Evolutionary conservation across 139 green algal genomes (phyloP).

Genomic region (Chloropicon primus): DNA sequence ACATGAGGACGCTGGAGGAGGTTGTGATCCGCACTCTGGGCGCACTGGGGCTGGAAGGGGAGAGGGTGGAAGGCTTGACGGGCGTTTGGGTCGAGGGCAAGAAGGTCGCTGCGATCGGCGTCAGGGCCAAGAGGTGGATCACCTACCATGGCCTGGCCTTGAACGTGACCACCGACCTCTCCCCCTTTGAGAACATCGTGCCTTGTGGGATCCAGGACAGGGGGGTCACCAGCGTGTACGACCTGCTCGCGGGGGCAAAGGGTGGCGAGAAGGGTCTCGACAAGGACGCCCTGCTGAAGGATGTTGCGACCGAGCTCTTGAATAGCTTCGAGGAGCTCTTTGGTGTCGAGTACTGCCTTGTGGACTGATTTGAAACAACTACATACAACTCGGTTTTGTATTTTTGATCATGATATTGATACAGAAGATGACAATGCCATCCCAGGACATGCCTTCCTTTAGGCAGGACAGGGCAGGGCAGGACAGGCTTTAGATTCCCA

Average conservation of each 20-base stretch:
- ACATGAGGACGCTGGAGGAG: slow-evolving; percentile 43
- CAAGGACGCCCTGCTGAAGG: slow-evolving; percentile 26
- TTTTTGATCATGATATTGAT: too few relatives aligned
- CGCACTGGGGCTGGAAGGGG: slow-evolving; percentile 28
- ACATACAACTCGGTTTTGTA: too few relatives aligned
- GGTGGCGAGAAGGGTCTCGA: not conserved
- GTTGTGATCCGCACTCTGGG: slow-evolving; percentile 18
- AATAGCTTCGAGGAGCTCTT: slow-evolving; percentile 49
- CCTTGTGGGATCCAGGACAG: slow-evolving; percentile 53
- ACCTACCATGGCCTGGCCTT: slow-evolving; percentile 68
- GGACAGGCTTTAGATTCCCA: too few relatives aligned
- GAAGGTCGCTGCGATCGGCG: slow-evolving; percentile 65
- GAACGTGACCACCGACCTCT: slow-evolving; percentile 50
- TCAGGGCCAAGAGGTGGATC: slow-evolving; percentile 49
- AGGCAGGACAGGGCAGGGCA: too few relatives aligned
- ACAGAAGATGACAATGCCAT: too few relatives aligned
- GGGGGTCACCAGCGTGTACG: slow-evolving; percentile 26
- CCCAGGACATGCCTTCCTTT: too few relatives aligned
- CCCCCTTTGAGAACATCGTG: slow-evolving; percentile 46
- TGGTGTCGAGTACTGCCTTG: too few relatives aligned
- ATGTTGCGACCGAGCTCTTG: slow-evolving; percentile 51
- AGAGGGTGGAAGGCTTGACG: slow-evolving; percentile 45
- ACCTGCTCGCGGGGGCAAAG: not conserved
- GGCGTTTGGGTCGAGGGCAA: slow-evolving; percentile 49
- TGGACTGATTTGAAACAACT: too few relatives aligned